Base-by-base conservation (phyloP, 2,329 filamentous ascomycete species). In the Fusarium brachygibbosum region DNA sequence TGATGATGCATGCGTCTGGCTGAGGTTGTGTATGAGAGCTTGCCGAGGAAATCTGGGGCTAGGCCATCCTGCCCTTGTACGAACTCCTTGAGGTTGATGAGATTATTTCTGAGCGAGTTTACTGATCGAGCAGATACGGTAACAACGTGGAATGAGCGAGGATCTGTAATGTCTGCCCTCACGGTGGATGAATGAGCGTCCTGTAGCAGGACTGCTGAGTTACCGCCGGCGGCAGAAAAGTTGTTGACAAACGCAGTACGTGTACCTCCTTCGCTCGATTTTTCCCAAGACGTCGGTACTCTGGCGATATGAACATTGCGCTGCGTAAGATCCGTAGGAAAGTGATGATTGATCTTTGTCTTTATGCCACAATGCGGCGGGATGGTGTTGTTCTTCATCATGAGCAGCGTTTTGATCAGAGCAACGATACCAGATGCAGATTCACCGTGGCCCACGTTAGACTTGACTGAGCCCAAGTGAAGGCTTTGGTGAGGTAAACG, bases 381-480 rank as follows among this genome's bases (percentile, higher is more conserved):
- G 25, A 56, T 48, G 5, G n/a, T 37, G 42, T 31, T 23, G 3
- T 56, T 37, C 42, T 48, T 9, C 53, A 56, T 56, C 53, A 56
- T 56, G 6, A 56, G 25, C 9, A 56, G 40, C 16, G 34, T 40
- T 11, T 56, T 56, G 25, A 48, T 56, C 2, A 56, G 34, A 21
- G 41, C 32, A 23, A 40, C 19, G n/a, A 56, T 44, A 19, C 41
- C 53, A 12, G 53, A 46, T 16, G 53, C 41, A n/a, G 53, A 46
- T 32, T 56, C 53, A 34, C 86, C 84, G 74, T 91, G 89, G 0
- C 90, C 89, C 2, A 91, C 79, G 35, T 91, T 91, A 4, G 88
- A 84, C 71, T 92, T 92, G 11, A 88, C 84, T 0, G 88, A 83
- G 6, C 90, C 90, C 0, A 92, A 79, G 68, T 86, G 85, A 3